Evolutionary conservation across 805 yeast genomes (phyloP).

Genomic region (Hanseniaspora lachancei): DNA sequence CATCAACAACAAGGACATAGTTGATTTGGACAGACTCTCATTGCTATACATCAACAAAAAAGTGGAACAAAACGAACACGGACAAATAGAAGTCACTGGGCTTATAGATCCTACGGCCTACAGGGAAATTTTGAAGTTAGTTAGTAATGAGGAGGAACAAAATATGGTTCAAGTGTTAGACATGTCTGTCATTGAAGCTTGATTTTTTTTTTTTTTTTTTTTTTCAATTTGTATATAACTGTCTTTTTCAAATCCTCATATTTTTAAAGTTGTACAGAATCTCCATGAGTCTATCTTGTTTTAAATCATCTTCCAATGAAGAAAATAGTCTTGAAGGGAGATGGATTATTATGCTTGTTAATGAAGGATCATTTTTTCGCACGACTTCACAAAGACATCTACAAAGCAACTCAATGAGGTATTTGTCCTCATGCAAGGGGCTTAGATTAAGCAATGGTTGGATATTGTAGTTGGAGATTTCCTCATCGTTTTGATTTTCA

Average conservation of each 20-base stretch:
- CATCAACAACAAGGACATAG: constrained; percentile 35
- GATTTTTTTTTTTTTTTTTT: constrained; percentile 20
- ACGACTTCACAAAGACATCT: constrained; percentile 1
- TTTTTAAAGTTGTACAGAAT: constrained; percentile 16
- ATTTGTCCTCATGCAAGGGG: not conserved
- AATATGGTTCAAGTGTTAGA: constrained; percentile 74
- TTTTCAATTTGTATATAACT: constrained; percentile 12
- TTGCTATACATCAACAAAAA: constrained; percentile 33
- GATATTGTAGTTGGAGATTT: constrained; percentile 33
- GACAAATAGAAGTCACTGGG: constrained; percentile 40
- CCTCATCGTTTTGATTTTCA: constrained; percentile 17
- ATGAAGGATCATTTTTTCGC: not conserved
- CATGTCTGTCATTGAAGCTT: constrained; percentile 69
- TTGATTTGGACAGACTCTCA: constrained; percentile 32
- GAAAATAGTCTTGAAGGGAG: constrained; percentile 21
- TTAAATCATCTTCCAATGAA: not conserved
- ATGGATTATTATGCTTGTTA: constrained; percentile 10
- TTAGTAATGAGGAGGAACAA: constrained; percentile 37
- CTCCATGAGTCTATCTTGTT: constrained; percentile 16
- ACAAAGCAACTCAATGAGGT: not conserved
- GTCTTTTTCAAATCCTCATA: not conserved
- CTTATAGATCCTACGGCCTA: constrained; percentile 79
- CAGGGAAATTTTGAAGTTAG: constrained; percentile 51
- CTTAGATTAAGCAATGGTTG: constrained; percentile 9
- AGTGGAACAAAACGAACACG: constrained; percentile 32